A percentile compares a stretch with the other conserved stretches of the same genome.
These are phyloP conservation scores for Cyclotella kingstonii DNA, from an alignment of 108 stramenopile species.

Conservation along the genomic window DNA sequence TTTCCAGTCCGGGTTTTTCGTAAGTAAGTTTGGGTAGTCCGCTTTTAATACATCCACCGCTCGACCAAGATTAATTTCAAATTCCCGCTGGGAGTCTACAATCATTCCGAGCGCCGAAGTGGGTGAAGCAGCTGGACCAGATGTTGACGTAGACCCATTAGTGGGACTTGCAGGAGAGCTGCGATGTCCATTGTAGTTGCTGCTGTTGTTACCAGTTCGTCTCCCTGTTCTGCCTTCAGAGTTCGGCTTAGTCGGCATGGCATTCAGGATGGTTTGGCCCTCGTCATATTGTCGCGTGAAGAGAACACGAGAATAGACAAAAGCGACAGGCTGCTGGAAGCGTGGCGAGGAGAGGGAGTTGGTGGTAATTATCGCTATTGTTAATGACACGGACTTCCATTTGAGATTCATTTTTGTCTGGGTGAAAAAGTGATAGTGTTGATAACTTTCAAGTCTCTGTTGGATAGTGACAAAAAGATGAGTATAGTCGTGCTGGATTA, in stretches of 20 bases:
- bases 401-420: too few species aligned
- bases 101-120: constrained; percentile 28
- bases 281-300: background rate
- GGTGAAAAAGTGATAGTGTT: too few species aligned
- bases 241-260: background rate
- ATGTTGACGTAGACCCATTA: background rate
- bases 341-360: too few species aligned
- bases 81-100: constrained; percentile 55
- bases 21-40: constrained; percentile 72
- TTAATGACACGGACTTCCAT: too few species aligned
- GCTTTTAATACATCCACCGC: constrained; percentile 60
- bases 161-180: background rate
- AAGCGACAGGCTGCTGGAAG: too few species aligned
- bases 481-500: too few species aligned
- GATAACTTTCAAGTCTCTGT: too few species aligned
- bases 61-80: constrained; percentile 73
- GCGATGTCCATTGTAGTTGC: too few species aligned
- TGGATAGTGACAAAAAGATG: too few species aligned
- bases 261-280: background rate
- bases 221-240: background rate
- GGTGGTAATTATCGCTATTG: too few species aligned
- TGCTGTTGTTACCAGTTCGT: background rate
- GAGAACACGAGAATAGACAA: too few species aligned
- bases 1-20: constrained; percentile 49
- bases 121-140: constrained; percentile 5